Conservation (phyloP, 148 eudicot genomes). For the Camellia lanceoleosa region DNA sequence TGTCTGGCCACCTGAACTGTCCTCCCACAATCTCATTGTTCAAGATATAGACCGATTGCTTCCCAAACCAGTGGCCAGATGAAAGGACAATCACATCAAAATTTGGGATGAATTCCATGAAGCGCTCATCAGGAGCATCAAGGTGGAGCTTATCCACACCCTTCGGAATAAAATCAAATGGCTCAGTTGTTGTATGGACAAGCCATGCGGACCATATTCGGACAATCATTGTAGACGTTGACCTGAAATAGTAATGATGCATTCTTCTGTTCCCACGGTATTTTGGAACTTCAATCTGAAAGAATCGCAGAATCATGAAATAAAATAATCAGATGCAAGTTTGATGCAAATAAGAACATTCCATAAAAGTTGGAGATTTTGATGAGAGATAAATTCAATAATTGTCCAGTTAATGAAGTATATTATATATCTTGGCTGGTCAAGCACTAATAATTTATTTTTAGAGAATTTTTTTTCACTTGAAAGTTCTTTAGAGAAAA, state of each 20-base stretch:
- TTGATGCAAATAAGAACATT: neutral
- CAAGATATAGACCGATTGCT: slow-evolving; percentile 68
- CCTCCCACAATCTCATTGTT: slow-evolving; percentile 87
- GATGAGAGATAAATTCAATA: neutral
- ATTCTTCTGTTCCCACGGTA: slow-evolving; percentile 80
- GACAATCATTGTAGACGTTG: slow-evolving; percentile 71
- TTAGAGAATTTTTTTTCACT: too few species aligned
- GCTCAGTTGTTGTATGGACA: slow-evolving; percentile 63
- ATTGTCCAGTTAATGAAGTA: neutral
- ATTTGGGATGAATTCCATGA: slow-evolving; percentile 51
- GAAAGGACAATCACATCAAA: slow-evolving; percentile 85
- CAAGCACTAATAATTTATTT: too few species aligned
- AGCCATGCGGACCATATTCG: slow-evolving; percentile 99
- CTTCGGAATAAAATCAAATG: slow-evolving; percentile 48
- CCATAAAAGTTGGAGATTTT: neutral
- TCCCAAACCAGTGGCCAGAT: slow-evolving; percentile 98
- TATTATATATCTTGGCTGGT: too few species aligned
- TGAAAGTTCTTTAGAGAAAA: too few species aligned
- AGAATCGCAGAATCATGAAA: neutral
- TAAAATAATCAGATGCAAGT: neutral
- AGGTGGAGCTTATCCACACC: slow-evolving; percentile 79
- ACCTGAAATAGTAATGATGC: slow-evolving; percentile 82
- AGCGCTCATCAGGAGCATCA: slow-evolving; percentile 69
- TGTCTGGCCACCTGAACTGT: slow-evolving; percentile 79
- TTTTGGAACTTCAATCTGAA: slow-evolving; percentile 81